A percentile compares a stretch with the other conserved stretches of the same genome.
Conservation (phyloP, 331 rosid species). For the Quercus phellos region DNA sequence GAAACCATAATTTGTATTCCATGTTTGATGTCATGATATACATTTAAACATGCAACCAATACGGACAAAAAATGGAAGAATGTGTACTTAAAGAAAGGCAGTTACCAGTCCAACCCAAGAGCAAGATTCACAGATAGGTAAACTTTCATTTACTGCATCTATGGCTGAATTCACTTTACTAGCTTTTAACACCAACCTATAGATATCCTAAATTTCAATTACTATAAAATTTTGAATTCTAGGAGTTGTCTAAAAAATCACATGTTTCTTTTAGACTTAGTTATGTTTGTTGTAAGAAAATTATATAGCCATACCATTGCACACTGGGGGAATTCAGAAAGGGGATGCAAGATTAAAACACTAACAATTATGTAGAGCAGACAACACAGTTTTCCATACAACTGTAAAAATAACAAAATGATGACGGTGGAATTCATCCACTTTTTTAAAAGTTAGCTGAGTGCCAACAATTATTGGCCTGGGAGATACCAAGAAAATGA, state of each 20-base stretch:
- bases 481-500: neutral
- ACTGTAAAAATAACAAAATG: neutral
- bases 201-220: slow-evolving; percentile 1
- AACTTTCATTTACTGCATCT: neutral
- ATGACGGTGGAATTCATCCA: neutral
- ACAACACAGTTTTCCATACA: neutral
- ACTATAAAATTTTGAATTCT: too few species aligned
- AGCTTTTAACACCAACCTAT: neutral
- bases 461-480: slow-evolving; percentile 1
- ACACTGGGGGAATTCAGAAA: neutral
- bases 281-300: neutral
- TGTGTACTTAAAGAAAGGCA: neutral
- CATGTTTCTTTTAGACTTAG: neutral
- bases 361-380: neutral
- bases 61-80: neutral
- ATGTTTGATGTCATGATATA: neutral
- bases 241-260: neutral
- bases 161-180: slow-evolving; percentile 1
- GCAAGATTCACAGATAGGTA: neutral
- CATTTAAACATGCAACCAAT: neutral
- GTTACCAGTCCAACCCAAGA: neutral
- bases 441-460: neutral
- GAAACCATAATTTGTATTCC: neutral
- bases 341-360: neutral
- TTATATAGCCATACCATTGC: neutral